A percentile compares a stretch with the other conserved stretches of the same genome.
Evolutionary conservation across 1,139 yeast species (phyloP).

Genomic region (Candida buenavistaensis): DNA sequence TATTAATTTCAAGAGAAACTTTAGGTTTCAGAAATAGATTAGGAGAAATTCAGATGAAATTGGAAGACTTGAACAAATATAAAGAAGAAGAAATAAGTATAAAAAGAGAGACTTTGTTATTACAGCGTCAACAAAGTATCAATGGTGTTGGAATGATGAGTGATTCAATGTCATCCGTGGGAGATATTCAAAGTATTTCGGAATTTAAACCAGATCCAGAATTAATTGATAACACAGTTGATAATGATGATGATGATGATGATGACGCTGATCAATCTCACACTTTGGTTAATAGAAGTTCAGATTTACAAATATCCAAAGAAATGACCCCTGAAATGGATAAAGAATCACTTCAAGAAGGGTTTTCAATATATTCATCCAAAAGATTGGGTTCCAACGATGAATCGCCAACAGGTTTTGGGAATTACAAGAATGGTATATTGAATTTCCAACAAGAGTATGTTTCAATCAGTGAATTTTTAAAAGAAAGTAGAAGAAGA

Average conservation of each 20-base stretch:
- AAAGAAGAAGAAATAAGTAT: conserved; percentile 11
- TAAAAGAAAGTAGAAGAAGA: conserved; percentile 12
- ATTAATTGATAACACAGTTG: conserved; percentile 8
- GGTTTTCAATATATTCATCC: conserved; percentile 12
- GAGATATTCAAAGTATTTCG: conserved; percentile 8
- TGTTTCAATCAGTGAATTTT: conserved; percentile 13
- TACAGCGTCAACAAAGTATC: conserved; percentile 6
- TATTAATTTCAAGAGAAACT: conserved; percentile 49
- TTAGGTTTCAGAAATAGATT: conserved; percentile 55
- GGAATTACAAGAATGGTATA: background rate
- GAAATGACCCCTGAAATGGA: no score
- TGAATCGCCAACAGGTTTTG: conserved; percentile 1
- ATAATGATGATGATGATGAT: conserved; percentile 1
- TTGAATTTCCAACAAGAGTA: conserved; percentile 14
- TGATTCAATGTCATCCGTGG: background rate
- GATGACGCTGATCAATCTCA: conserved; percentile 4
- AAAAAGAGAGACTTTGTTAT: conserved; percentile 7
- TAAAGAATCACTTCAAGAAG: conserved; percentile 3
- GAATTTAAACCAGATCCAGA: conserved; percentile 11
- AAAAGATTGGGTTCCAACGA: conserved; percentile 2
- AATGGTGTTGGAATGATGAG: background rate
- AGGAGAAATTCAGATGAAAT: conserved; percentile 35
- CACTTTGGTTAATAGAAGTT: conserved; percentile 4
- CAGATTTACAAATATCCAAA: background rate
- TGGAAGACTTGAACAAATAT: conserved; percentile 27